Evolutionary conservation across 2,329 filamentous ascomycete species (phyloP).

Genomic region (Fusarium temperatum): DNA sequence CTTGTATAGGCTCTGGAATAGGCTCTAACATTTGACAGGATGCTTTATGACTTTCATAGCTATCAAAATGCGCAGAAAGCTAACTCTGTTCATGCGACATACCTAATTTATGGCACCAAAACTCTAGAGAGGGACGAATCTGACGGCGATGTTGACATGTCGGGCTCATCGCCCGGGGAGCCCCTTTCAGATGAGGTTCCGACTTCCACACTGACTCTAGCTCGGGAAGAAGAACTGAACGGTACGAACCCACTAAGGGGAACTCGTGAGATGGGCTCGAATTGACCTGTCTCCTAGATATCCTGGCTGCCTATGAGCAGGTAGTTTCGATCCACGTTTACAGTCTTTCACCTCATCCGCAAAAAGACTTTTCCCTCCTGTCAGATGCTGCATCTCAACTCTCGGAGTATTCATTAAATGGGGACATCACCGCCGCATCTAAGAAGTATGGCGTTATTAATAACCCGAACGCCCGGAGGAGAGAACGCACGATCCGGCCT

Average conservation of each 20-base stretch:
- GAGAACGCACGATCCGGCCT: slow-evolving; percentile 53
- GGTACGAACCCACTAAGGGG: slow-evolving; percentile 47
- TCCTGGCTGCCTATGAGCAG: slow-evolving; percentile 73
- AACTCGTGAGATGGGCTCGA: not conserved
- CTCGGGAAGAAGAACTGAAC: slow-evolving; percentile 76
- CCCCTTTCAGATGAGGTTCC: slow-evolving; percentile 60
- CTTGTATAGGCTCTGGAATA: not conserved
- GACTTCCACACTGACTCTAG: slow-evolving; percentile 70
- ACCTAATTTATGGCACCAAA: slow-evolving; percentile 80
- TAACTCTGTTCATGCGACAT: slow-evolving; percentile 87
- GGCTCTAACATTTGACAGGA: slow-evolving; percentile 61
- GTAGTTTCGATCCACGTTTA: slow-evolving; percentile 87
- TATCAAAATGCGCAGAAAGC: slow-evolving; percentile 84
- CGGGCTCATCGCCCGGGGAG: slow-evolving; percentile 68
- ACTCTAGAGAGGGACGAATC: slow-evolving; percentile 51
- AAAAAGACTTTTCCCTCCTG: slow-evolving; percentile 75
- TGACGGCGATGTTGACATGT: slow-evolving; percentile 75
- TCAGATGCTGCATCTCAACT: slow-evolving; percentile 75
- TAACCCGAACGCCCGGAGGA: slow-evolving; percentile 71
- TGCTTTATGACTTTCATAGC: slow-evolving; percentile 88
- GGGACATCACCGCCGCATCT: slow-evolving; percentile 67
- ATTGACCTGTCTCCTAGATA: slow-evolving; percentile 57
- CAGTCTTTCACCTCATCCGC: slow-evolving; percentile 76
- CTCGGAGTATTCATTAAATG: slow-evolving; percentile 60
- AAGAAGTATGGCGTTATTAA: slow-evolving; percentile 77